Base-by-base conservation (phyloP, 2,329 filamentous ascomycete species). In the Stagonosporopsis vannaccii region DNA sequence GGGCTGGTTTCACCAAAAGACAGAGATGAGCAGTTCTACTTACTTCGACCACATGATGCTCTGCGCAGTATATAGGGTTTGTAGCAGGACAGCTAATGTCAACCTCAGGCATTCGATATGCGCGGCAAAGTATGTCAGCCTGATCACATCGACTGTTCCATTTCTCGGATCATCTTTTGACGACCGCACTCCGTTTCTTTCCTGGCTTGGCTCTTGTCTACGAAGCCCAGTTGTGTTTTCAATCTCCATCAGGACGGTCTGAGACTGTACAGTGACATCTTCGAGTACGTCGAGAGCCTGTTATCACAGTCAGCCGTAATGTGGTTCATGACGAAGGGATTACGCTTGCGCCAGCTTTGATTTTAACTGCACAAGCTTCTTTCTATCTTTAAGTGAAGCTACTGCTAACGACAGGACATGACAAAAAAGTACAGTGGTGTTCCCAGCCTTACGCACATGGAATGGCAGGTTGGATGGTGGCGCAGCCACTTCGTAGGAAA, bases 31-130 rank as follows among this genome's bases (percentile, higher is more conserved):
- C 12, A 25, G 13, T 13, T 17, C 2, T 28, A 51, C 72, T 63
- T 66, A 77, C 75, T 67, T 73, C 36, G 75, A 69, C 73, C 74
- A 77, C 49, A 71, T 71, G 19, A 76, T 72, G 32, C 71, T 72
- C 51, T 76, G 74, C 12, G 72, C 75, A 22, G 74, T 73, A 43
- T 77, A 70, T 15, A 78, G 55, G 9, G 73, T 72, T 39, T 78
- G 76, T 6, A 75, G 58, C 51, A 78, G 64, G n/a, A 77, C 74
- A 20, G 72, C 70, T 3, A 77, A 49, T 11, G 75, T 77, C 19
- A 70, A 62, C 23, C 66, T 69, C 39, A 78, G 46, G 2, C 70
- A 65, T 37, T 76, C 71, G 6, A 77, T 63, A 56, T 77, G 74
- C 37, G 67, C 64, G 17, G 65, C 56, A 12, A 77, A 67, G 56